These are phyloP conservation scores for Paraphaeosphaeria minitans DNA, from an alignment of 2,329 filamentous ascomycete genomes.

Conservation along the genomic window DNA sequence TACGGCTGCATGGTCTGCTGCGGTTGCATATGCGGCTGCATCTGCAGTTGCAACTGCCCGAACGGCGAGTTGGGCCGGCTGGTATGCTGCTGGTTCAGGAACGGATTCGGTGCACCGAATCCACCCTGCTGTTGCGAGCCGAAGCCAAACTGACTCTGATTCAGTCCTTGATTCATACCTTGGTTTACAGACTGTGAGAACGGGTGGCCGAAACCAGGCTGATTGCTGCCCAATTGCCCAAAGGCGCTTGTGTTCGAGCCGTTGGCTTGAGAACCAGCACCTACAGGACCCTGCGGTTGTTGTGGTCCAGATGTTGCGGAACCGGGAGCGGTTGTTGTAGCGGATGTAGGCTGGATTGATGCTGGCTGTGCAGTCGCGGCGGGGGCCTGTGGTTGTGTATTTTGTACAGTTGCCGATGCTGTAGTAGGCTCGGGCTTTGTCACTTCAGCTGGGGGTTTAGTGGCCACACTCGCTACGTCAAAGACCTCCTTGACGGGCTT, in stretches of 20 bases:
- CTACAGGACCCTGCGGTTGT: slow-evolving; percentile 16
- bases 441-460: slow-evolving; percentile 53
- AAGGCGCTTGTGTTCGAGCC: slow-evolving; percentile 17
- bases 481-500: slow-evolving; percentile 85
- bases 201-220: background rate
- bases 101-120: slow-evolving; percentile 5
- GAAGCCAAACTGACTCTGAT: slow-evolving; percentile 1
- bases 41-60: slow-evolving; percentile 21
- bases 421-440: slow-evolving; percentile 24
- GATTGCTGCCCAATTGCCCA: slow-evolving; percentile 15
- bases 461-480: slow-evolving; percentile 71
- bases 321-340: slow-evolving; percentile 11
- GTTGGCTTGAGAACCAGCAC: slow-evolving; percentile 21
- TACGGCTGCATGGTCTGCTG: slow-evolving; percentile 9
- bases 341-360: slow-evolving; percentile 12
- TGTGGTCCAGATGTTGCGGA: slow-evolving; percentile 20
- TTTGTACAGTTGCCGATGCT: slow-evolving; percentile 10
- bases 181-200: slow-evolving; percentile 5
- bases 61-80: slow-evolving; percentile 28
- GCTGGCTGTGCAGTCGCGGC: slow-evolving; percentile 3
- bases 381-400: slow-evolving; percentile 4
- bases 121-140: background rate
- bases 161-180: slow-evolving; percentile 4
- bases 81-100: slow-evolving; percentile 13
- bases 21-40: slow-evolving; percentile 21